Evolutionary conservation across 148 eudicot species (phyloP).

Genomic region (Vaccinium darrowii): DNA sequence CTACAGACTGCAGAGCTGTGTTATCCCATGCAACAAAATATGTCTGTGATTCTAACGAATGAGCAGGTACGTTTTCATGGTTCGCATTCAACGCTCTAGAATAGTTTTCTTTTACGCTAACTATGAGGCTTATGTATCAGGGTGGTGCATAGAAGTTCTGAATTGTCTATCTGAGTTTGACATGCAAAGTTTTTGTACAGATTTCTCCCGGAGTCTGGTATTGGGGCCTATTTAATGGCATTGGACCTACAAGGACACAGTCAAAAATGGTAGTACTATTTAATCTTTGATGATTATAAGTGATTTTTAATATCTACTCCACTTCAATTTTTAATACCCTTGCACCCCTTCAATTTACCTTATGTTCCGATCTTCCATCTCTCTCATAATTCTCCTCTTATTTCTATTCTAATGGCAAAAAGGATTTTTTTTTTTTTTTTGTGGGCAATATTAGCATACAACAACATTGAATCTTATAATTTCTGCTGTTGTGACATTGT

Average conservation of each 20-base stretch:
- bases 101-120: neutral
- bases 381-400: no score
- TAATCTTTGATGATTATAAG: neutral
- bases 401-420: neutral
- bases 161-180: conserved; percentile 23
- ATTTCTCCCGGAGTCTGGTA: conserved; percentile 85
- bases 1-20: conserved; percentile 62
- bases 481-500: conserved; percentile 25
- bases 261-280: conserved; percentile 86
- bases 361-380: no score
- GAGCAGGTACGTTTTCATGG: conserved; percentile 57
- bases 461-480: conserved; percentile 10
- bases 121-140: conserved; percentile 1
- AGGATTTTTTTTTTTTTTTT: neutral
- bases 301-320: neutral
- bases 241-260: conserved; percentile 78
- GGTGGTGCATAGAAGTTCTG: conserved; percentile 8
- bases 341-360: no score
- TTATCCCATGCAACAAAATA: conserved; percentile 70
- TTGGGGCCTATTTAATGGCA: conserved; percentile 85
- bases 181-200: conserved; percentile 41
- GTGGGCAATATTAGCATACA: neutral
- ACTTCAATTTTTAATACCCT: neutral
- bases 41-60: conserved; percentile 53
- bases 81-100: neutral